A percentile compares a stretch with the other conserved stretches of the same genome.
Conservation (phyloP, 2,329 filamentous ascomycete species). For the Alternaria arborescens region DNA sequence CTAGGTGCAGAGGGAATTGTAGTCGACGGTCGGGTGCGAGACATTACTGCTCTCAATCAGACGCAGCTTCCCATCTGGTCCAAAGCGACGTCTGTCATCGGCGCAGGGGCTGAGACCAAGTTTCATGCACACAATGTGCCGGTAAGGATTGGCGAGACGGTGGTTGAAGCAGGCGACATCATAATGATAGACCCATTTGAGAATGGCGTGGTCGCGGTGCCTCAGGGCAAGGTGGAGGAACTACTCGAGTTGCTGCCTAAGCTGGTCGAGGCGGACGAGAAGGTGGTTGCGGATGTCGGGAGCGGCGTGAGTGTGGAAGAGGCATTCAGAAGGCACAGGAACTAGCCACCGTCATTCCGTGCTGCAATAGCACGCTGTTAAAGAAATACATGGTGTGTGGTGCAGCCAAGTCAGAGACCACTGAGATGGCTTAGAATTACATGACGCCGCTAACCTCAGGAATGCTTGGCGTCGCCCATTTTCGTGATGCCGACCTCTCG, state of each 20-base stretch:
- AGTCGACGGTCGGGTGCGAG: slow-evolving; percentile 73
- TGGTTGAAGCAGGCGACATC: slow-evolving; percentile 64
- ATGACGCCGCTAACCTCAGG: slow-evolving; percentile 33
- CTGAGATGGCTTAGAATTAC: slow-evolving; percentile 29
- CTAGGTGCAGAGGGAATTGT: slow-evolving; percentile 68
- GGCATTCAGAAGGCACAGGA: slow-evolving; percentile 68
- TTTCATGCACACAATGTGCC: slow-evolving; percentile 62
- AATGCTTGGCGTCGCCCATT: slow-evolving; percentile 28
- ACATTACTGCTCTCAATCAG: slow-evolving; percentile 67
- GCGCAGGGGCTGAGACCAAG: slow-evolving; percentile 64
- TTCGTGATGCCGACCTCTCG: slow-evolving; percentile 32
- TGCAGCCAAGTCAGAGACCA: slow-evolving; percentile 15
- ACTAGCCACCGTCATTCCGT: slow-evolving; percentile 14
- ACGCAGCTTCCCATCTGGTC: slow-evolving; percentile 68
- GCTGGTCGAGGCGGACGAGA: slow-evolving; percentile 55
- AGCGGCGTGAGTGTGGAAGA: slow-evolving; percentile 70
- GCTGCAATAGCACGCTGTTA: not conserved
- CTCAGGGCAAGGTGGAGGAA: slow-evolving; percentile 65
- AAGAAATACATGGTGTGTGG: not conserved
- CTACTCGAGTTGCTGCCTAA: slow-evolving; percentile 66
- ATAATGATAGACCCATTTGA: slow-evolving; percentile 75
- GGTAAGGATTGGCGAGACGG: slow-evolving; percentile 50
- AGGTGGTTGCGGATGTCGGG: slow-evolving; percentile 65
- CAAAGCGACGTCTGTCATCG: slow-evolving; percentile 65
- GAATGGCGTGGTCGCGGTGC: slow-evolving; percentile 72